phyloP scores from a whole-genome alignment of 2,329 filamentous ascomycete species.

The Cladosporium cucumerinum region DNA sequence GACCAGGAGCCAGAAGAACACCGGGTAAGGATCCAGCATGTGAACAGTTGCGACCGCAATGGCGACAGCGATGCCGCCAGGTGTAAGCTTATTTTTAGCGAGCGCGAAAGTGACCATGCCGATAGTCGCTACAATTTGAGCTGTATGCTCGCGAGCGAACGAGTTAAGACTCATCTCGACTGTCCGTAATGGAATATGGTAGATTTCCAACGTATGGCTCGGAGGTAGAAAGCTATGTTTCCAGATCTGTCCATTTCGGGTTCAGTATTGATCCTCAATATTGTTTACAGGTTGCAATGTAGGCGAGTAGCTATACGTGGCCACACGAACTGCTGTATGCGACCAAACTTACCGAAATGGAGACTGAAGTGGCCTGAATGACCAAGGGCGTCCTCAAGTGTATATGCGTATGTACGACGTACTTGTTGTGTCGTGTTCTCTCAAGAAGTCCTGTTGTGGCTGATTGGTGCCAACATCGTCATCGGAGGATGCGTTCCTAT shows the following conservation, averaged over 20 bases:
- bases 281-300: background rate
- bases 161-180: background rate
- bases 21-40: constrained; percentile 86
- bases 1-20: constrained; percentile 80
- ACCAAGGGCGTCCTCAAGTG: background rate
- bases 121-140: constrained; percentile 31
- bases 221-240: background rate
- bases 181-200: background rate
- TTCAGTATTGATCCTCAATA: background rate
- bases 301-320: background rate
- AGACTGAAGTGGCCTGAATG: background rate
- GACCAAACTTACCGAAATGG: background rate
- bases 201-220: background rate
- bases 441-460: background rate
- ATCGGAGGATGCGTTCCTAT: background rate
- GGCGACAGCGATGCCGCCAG: constrained; percentile 69
- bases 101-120: constrained; percentile 50
- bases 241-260: background rate
- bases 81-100: constrained; percentile 60
- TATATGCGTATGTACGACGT: background rate
- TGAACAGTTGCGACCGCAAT: constrained; percentile 72
- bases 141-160: constrained; percentile 25
- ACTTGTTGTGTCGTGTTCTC: background rate
- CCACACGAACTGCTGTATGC: background rate
- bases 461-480: background rate